Percentiles rank a stretch among this genome's conserved stretches.
Evolutionary conservation across 352 stramenopile species (phyloP).

Genomic region (Globisporangium solare): DNA sequence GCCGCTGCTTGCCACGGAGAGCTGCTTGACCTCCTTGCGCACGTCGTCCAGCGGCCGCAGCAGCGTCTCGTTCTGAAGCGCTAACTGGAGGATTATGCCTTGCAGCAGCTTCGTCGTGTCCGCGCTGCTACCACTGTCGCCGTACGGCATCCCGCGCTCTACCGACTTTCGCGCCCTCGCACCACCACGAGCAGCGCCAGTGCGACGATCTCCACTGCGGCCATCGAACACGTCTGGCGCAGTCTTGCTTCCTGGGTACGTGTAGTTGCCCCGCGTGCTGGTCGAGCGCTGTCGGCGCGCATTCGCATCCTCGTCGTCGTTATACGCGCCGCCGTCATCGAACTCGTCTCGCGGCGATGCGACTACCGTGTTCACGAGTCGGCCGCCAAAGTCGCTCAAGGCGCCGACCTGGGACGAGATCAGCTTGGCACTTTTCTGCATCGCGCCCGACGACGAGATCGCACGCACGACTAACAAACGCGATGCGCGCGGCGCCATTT

Average conservation of each 20-base stretch:
- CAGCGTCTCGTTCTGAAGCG: slow-evolving; percentile 48
- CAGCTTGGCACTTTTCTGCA: slow-evolving; percentile 17
- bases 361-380: slow-evolving; percentile 19
- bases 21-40: slow-evolving; percentile 23
- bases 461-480: slow-evolving; percentile 18
- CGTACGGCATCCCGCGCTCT: not conserved
- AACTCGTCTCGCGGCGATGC: slow-evolving; percentile 1
- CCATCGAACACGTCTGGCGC: not conserved
- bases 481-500: slow-evolving; percentile 7
- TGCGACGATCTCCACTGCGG: not conserved
- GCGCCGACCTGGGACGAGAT: slow-evolving; percentile 17
- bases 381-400: slow-evolving; percentile 17
- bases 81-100: slow-evolving; percentile 53
- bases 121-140: slow-evolving; percentile 5
- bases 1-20: no score
- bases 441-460: slow-evolving; percentile 13
- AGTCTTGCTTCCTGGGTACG: not conserved
- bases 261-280: not conserved
- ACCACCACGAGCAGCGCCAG: not conserved
- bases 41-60: slow-evolving; percentile 45
- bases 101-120: slow-evolving; percentile 34
- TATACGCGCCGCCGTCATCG: slow-evolving; percentile 1
- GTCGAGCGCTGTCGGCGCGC: not conserved
- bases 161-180: not conserved
- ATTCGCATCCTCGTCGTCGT: not conserved